Evolutionary conservation across 2,329 filamentous ascomycete genomes (phyloP).

Genomic region (Penicillium rolfsii): DNA sequence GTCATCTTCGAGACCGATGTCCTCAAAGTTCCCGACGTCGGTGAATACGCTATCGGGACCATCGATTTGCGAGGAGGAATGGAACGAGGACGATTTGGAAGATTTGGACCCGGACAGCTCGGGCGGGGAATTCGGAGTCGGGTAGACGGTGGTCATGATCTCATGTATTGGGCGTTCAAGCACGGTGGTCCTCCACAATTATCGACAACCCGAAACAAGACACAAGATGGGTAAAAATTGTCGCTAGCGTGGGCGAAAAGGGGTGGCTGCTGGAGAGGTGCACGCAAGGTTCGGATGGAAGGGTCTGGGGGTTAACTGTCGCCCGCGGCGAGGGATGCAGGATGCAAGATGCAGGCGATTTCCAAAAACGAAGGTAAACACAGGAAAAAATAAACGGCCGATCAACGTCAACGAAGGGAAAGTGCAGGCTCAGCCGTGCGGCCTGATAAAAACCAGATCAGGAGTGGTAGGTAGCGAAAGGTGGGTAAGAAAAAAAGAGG

Average conservation of each 20-base stretch:
- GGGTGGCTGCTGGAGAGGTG: slow-evolving; percentile 16
- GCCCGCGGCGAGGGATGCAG: slow-evolving; percentile 10
- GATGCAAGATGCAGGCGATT: slow-evolving; percentile 3
- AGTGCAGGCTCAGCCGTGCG: slow-evolving; percentile 30
- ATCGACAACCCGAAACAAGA: slow-evolving; percentile 6
- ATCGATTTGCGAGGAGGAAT: slow-evolving; percentile 73
- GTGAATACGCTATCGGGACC: slow-evolving; percentile 68
- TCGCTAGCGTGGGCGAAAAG: slow-evolving; percentile 21
- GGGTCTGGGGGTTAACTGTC: slow-evolving; percentile 1
- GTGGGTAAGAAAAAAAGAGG: slow-evolving; percentile 14
- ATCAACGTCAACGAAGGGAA: slow-evolving; percentile 28
- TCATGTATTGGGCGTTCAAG: slow-evolving; percentile 33
- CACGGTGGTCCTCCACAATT: slow-evolving; percentile 18
- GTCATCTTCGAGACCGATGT: slow-evolving; percentile 83
- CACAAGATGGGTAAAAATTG: slow-evolving; percentile 20
- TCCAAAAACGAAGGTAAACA: slow-evolving; percentile 11
- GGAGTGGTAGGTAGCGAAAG: slow-evolving; percentile 8
- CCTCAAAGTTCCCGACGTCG: slow-evolving; percentile 85
- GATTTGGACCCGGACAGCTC: slow-evolving; percentile 84
- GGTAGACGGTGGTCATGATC: slow-evolving; percentile 50
- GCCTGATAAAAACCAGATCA: slow-evolving; percentile 31
- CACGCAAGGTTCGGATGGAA: slow-evolving; percentile 19
- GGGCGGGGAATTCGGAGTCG: slow-evolving; percentile 69
- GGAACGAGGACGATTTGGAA: slow-evolving; percentile 87
- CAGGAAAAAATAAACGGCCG: slow-evolving; percentile 13